phyloP scores from a whole-genome alignment of 305 asterid genomes.

The Nicotiana rustica region DNA sequence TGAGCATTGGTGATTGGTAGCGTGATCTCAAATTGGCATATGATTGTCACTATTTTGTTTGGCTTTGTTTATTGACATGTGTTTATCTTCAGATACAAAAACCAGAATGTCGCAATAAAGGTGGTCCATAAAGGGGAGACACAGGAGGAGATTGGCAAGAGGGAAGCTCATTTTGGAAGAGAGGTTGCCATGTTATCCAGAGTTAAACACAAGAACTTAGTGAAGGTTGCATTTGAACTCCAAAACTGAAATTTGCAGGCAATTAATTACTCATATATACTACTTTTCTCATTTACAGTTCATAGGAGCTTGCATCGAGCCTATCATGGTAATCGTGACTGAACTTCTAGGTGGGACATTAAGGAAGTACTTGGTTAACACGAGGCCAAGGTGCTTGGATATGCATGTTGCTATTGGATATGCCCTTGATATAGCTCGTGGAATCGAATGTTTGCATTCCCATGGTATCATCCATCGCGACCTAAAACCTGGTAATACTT shows the following conservation, averaged over 20 bases:
- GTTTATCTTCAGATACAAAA: slow-evolving; percentile 63
- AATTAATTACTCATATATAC: background rate
- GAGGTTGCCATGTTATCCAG: slow-evolving; percentile 88
- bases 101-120: slow-evolving; percentile 91
- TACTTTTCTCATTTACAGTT: slow-evolving; percentile 45
- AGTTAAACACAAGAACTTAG: slow-evolving; percentile 92
- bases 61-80: background rate
- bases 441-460: slow-evolving; percentile 71
- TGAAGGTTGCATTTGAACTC: slow-evolving; percentile 62
- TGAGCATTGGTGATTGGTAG: too few relatives aligned
- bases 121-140: slow-evolving; percentile 78
- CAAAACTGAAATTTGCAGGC: background rate
- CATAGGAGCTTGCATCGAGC: slow-evolving; percentile 75
- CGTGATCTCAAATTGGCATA: too few relatives aligned
- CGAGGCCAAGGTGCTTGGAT: slow-evolving; percentile 67
- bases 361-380: slow-evolving; percentile 59
- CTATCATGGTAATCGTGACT: slow-evolving; percentile 69
- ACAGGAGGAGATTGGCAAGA: slow-evolving; percentile 75
- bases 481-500: slow-evolving; percentile 64
- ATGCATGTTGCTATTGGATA: slow-evolving; percentile 60
- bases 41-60: background rate
- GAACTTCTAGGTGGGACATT: slow-evolving; percentile 68
- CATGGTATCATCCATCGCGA: slow-evolving; percentile 77
- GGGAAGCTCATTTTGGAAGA: slow-evolving; percentile 76
- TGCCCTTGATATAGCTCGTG: slow-evolving; percentile 74